Base-by-base conservation (phyloP, 177 flowering plant species). In the Telopea speciosissima region DNA sequence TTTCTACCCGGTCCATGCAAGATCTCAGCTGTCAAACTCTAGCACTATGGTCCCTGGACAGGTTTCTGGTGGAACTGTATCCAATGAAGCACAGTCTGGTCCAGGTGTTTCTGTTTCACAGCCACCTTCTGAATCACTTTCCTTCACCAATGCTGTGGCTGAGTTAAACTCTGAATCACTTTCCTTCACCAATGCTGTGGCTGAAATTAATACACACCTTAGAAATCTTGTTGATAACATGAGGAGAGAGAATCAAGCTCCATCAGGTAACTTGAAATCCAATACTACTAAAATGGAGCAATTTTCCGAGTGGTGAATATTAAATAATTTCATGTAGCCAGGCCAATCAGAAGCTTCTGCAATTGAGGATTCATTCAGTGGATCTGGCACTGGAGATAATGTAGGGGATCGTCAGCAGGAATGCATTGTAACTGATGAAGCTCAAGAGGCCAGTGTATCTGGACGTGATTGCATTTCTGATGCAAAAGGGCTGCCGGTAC, bases 151-250 rank as follows among this genome's bases (percentile, higher is more conserved):
- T 17, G 28, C 75, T 36, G 9, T 88, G 45, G 72, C 85, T 71
- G 86, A 83, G n/a, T n/a, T n/a, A n/a, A n/a, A n/a, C n/a, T 33
- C 84, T 5, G 83, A 72, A 33, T 77, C 85, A n/a, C 71, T 13
- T 71, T 65, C 86, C 60, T 25, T 77, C 26, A 72, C 87, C 21
- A 60, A 84, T 17, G 28, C 75, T 36, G 9, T 88, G 45, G 72
- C 85, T 71, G 86, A 83, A 71, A 49, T 90, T 19, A 81, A 79
- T 73, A 75, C 91, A 65, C 83, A 71, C 21, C 24, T 85, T 10
- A 78, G 88, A 76, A 78, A 72, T 72, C 61, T 74, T 60, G 83
- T 75, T 70, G 81, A 75, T 45, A 79, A 74, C 73, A 70, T 75
- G 66, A 78, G 52, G 72, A 82, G 76, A 69, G 84, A 73, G 24